Evolutionary conservation across 192 early-diverging fungal species (phyloP), one percentile per base, ranked within the genome.

Genomic region (Funneliformis geosporum): DNA sequence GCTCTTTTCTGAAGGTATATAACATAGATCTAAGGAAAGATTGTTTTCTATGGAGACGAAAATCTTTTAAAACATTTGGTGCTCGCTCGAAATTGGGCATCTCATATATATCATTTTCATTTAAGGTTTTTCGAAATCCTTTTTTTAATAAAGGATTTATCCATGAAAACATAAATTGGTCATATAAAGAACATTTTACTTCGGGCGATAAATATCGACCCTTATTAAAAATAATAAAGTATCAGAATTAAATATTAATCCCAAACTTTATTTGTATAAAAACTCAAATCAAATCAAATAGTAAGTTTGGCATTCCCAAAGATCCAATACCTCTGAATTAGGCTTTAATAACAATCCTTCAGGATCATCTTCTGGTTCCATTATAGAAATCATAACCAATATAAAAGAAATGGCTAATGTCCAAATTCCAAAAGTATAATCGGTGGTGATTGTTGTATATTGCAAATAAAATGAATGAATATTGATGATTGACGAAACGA

Each of bases 1-100:
- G 61, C 43, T 88, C 88, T 3, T 80, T 81, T 5, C 83, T 79
- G 79, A 90, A 85, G 0, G 84, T 83, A 3, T 79, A 67, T 33
- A 78, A 39, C 44, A 89, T 62, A 0, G 87, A 81, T 16, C n/a
- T 42, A 14, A 85, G 1, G 75, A 90, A 67, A 61, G 84, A 78
- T 0, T 79, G 43, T 59, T 79, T 81, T 47, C 77, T 68, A 50
- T 76, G 69, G 0, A 60, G 55, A 73, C 81, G 77, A 60, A 82
- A 89, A 8, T 73, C 67, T 60, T 61, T 79, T 81, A 85, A 85
- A 76, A 59, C 82, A 60, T 70, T 69, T n/a, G 76, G 79, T 14
- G 91, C 87, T 59, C 4, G 44, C 5, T 1, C 8, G 50, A 67
- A 68, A 21, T 43, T 12, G 2, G 76, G 76, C 38, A 78, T 50